These are phyloP conservation scores for Euphrasia confusa DNA, from an alignment of 257 asterid species.

Conservation along the genomic window DNA sequence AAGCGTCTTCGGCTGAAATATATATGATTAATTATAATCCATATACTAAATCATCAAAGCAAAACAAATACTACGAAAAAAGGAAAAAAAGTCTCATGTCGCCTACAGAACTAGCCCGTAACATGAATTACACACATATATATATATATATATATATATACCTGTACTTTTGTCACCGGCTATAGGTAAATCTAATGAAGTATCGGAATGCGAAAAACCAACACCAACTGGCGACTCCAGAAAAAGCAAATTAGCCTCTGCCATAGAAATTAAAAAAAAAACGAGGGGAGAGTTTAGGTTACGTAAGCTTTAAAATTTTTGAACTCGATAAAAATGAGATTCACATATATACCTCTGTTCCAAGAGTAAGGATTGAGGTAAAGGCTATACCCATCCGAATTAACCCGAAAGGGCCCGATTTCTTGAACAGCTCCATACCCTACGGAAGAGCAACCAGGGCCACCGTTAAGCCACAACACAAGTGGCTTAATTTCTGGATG, in stretches of 20 bases:
- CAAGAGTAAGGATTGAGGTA: slow-evolving; percentile 76
- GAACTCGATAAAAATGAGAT: slow-evolving; percentile 20
- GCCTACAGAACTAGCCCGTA: too few relatives aligned
- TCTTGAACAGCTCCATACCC: slow-evolving; percentile 97
- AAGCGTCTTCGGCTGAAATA: slow-evolving; percentile 76
- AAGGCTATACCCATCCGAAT: slow-evolving; percentile 80
- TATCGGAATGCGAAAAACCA: slow-evolving; percentile 89
- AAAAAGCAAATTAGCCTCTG: slow-evolving; percentile 93
- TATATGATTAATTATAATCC: too few relatives aligned
- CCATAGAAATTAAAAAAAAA: too few relatives aligned
- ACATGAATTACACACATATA: too few relatives aligned
- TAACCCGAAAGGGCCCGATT: slow-evolving; percentile 86
- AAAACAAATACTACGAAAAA: too few relatives aligned
- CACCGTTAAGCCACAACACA: slow-evolving; percentile 96
- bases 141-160: slow-evolving; percentile 27
- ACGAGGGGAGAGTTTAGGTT: too few relatives aligned
- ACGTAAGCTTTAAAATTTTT: too few relatives aligned
- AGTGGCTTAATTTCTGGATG: slow-evolving; percentile 77
- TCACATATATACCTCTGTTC: slow-evolving; percentile 80
- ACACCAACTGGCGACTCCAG: slow-evolving; percentile 99
- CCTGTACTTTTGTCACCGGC: slow-evolving; percentile 89
- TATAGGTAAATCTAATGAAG: slow-evolving; percentile 71
- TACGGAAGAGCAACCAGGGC: slow-evolving; percentile 98
- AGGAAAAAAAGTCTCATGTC: too few relatives aligned
- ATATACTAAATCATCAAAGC: too few relatives aligned